A percentile compares a stretch with the other conserved stretches of the same genome.
These are phyloP conservation scores for Scenedesmus sp. DNA, from an alignment of 163 green algal species.

Conservation along the genomic window DNA sequence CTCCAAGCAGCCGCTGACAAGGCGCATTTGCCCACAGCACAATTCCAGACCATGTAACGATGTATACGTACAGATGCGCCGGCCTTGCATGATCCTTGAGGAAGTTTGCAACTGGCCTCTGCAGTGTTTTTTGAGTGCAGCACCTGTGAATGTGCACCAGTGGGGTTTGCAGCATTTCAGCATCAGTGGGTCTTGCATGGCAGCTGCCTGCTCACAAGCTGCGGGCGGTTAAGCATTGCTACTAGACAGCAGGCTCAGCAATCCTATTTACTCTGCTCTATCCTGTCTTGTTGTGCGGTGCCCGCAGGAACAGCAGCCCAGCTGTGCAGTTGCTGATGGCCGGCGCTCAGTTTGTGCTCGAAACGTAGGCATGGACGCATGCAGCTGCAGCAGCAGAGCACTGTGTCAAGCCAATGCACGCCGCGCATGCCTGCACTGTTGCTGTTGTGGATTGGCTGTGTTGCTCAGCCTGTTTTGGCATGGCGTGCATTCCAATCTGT, in stretches of 20 bases:
- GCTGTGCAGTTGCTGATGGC: conserved; percentile 1
- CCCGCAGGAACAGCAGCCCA: background rate
- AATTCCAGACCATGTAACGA: no score
- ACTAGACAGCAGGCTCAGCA: background rate
- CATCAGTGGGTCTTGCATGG: background rate
- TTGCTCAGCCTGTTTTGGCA: no score
- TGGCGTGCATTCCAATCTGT: no score
- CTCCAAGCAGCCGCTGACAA: background rate
- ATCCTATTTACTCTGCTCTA: background rate
- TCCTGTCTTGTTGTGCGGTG: background rate
- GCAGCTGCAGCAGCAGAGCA: background rate
- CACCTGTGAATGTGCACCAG: no score
- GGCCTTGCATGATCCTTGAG: no score
- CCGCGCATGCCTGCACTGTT: background rate
- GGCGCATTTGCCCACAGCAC: no score
- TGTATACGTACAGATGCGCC: no score
- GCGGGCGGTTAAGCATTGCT: background rate
- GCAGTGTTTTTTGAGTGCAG: no score
- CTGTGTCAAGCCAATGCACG: background rate
- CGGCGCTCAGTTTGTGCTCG: background rate
- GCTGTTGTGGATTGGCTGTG: background rate
- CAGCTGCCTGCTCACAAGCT: background rate
- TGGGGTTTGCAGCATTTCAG: no score
- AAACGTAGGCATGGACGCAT: background rate
- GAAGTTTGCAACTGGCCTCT: no score